Evolutionary conservation across 1,139 yeast species (phyloP), one percentile per base, ranked within the genome.

Genomic region (Saccharomycopsis crataegensis): DNA sequence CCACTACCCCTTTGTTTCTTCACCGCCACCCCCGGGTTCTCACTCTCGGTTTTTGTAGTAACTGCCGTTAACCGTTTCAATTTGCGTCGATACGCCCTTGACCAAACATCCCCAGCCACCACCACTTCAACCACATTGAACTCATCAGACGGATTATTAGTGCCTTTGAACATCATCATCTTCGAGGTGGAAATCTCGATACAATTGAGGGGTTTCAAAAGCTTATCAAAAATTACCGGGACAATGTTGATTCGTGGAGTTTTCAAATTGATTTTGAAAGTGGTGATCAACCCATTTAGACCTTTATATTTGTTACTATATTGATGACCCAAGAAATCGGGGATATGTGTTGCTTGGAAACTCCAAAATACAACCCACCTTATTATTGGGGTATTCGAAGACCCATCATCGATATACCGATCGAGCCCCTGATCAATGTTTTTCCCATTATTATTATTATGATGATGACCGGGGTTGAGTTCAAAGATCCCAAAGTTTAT

Each of bases 61-160:
- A 14, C 37, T 38, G 33, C 54, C 14, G 43, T 47, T 42, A 54
- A 14, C 36, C 48, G 48, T 28, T 38, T 48, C 22, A 53, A 46
- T 42, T 56, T 58, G 45, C 72, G 62, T 50, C 70, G 60, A 43
- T 62, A 68, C 2, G 64, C 49, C 42, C 73, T 57, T 1, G 71
- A 66, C 73, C 73, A 69, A 1, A 67, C 69, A 52, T 65, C 64
- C 1, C 66, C 67, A 16, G 61, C 53, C 1, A 54, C 56, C 4
- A 48, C 40, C 8, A 60, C 34, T 5, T 46, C 14, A 14, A 42
- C 12, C 3, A 3, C 11, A 42, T 42, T 22, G 16, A 9, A 9
- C 16, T 14, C 44, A 22, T 11, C 16, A 12, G 3, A 9, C 12
- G 31, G 44, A 9, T 3, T 5, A 42, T 16, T 42, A 9, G 8